Evolutionary conservation across 805 yeast genomes (phyloP), one percentile per base, ranked within the genome.

Genomic region (Candida insectalens): DNA sequence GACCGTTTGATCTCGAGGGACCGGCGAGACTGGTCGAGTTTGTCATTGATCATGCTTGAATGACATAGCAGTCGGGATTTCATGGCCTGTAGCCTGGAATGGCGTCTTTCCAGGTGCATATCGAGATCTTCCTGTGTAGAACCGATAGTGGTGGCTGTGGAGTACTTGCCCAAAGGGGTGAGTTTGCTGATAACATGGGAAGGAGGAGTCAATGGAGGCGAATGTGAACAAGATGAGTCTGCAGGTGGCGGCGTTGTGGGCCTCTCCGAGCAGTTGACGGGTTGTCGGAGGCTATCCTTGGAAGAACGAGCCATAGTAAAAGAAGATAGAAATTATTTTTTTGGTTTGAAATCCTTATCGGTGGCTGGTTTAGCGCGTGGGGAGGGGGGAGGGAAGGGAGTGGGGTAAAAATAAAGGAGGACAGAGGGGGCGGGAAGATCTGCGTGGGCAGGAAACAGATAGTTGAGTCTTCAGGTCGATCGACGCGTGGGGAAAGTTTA

Each of bases 151-250:
- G 17, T 30, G 16, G 9, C 26, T 19, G 17, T 5, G 16, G 14
- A 26, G 14, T 26, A 23, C 16, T 19, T 27, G 6, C 29, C 29
- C 19, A 48, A 25, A 6, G 53, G 53, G 7, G 53, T 48, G 13
- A 48, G 38, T n/a, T 42, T 37, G 10, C 39, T 38, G 10, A 48
- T 30, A 6, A 48, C 40, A 18, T 45, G 37, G 4, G 37, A 32
- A 3, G 53, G 53, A n/a, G 51, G 53, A 7, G 53, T 41, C 10
- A 48, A 29, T 6, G 52, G 51, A 5, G 46, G 42, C 13, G 46
- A 40, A 4, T 44, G 25, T 7, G 32, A 13, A 29, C 10, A 25
- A 13, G 28, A 12, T 8, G 23, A 7, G 10, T 21, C 23, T 8
- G 10, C 10, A 12, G 23, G 23, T 12, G 23, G 23, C 7, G 23